Percentiles rank a stretch among this genome's conserved stretches.
phyloP scores from a whole-genome alignment of 495 filamentous ascomycete species.

The Xylaria cubensis region DNA sequence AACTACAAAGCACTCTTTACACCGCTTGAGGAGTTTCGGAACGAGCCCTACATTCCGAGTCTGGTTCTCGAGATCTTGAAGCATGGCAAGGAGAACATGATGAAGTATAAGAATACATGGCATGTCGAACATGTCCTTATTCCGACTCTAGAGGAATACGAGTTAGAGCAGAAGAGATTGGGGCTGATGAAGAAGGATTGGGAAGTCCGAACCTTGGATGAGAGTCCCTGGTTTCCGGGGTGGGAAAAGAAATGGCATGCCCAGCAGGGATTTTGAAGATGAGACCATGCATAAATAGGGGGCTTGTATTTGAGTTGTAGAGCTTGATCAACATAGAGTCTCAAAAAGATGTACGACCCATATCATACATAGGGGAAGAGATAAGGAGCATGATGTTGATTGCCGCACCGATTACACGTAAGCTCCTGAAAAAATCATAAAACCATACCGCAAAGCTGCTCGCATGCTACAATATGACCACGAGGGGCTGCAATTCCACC shows the following conservation, averaged over 20 bases:
- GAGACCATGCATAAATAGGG: not conserved
- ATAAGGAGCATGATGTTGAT: no score
- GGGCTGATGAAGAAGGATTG: constrained; percentile 69
- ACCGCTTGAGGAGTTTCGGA: constrained; percentile 70
- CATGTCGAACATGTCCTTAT: constrained; percentile 78
- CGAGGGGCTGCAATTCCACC: no score
- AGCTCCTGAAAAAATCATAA: no score
- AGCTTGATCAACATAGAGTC: not conserved
- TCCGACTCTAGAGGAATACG: constrained; percentile 72
- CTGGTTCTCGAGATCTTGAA: constrained; percentile 71
- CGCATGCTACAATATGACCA: no score
- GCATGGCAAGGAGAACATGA: constrained; percentile 75
- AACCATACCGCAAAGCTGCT: no score
- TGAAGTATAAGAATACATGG: constrained; percentile 88
- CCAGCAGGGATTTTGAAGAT: constrained; percentile 68
- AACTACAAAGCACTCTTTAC: constrained; percentile 95
- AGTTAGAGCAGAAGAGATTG: constrained; percentile 69
- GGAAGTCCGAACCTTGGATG: constrained; percentile 78
- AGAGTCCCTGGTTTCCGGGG: constrained; percentile 80
- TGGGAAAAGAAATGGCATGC: constrained; percentile 87
- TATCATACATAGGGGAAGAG: no score
- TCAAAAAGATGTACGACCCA: no score
- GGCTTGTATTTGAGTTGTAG: not conserved
- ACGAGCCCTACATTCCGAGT: constrained; percentile 77
- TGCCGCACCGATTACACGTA: no score